phyloP scores from a whole-genome alignment of 306 rosid genomes.

The Fragaria nilgerrensis region DNA sequence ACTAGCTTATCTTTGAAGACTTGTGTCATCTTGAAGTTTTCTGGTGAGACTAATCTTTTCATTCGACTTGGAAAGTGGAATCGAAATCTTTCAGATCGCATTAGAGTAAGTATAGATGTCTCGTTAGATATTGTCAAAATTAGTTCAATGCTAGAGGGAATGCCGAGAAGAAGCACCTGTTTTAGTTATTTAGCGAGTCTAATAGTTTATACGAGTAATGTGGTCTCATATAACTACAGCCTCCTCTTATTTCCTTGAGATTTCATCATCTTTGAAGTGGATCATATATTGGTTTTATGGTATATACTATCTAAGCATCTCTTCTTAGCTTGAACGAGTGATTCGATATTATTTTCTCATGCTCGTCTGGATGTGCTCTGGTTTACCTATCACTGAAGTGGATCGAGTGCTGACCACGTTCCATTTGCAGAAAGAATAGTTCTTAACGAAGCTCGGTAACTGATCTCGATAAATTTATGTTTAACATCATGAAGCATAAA shows the following conservation, averaged over 20 bases:
- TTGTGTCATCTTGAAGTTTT: constrained; percentile 16
- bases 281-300: constrained; percentile 1
- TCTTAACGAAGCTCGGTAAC: neutral
- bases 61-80: constrained; percentile 9
- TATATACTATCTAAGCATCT: neutral
- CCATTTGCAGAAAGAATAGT: neutral
- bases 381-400: neutral
- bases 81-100: neutral
- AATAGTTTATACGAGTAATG: constrained; percentile 2
- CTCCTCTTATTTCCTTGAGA: neutral
- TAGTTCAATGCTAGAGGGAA: neutral
- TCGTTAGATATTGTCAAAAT: neutral
- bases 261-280: neutral
- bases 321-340: neutral
- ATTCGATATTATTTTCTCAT: neutral
- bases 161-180: neutral
- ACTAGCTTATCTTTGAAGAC: constrained; percentile 18
- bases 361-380: neutral
- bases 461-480: neutral
- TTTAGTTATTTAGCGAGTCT: neutral
- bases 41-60: too few relatives aligned
- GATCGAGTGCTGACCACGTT: neutral
- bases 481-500: neutral
- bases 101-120: neutral
- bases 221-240: neutral